phyloP scores from a whole-genome alignment of 768 basidiomycete genomes.

The Boletales sp. region DNA sequence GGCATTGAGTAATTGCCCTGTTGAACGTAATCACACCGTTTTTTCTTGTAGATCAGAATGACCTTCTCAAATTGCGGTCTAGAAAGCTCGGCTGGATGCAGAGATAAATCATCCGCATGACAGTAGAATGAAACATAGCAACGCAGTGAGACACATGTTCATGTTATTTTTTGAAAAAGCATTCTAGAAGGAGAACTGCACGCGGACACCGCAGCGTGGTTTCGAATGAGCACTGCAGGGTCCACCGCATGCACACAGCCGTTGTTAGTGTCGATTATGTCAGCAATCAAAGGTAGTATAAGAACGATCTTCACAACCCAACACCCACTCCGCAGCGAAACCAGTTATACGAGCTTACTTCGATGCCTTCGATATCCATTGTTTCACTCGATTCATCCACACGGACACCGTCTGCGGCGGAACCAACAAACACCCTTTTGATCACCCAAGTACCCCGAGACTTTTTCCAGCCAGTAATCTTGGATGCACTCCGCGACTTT shows the following conservation, averaged over 20 bases:
- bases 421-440: constrained; percentile 77
- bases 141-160: neutral
- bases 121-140: constrained; percentile 10
- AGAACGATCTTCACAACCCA: constrained; percentile 2
- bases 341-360: neutral
- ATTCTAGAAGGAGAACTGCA: constrained; percentile 15
- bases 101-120: too few species aligned
- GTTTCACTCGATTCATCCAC: constrained; percentile 11
- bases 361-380: constrained; percentile 30
- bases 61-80: too few species aligned
- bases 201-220: constrained; percentile 9
- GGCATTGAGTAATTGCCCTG: too few species aligned
- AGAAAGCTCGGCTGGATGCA: too few species aligned
- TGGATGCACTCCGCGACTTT: constrained; percentile 63
- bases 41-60: too few species aligned
- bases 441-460: constrained; percentile 72
- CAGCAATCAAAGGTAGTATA: constrained; percentile 16
- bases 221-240: neutral
- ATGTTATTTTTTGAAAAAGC: neutral
- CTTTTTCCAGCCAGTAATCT: constrained; percentile 72
- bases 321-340: neutral
- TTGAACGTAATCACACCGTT: too few species aligned
- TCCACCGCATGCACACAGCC: constrained; percentile 19
- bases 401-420: neutral
- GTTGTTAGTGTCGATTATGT: constrained; percentile 12